Evolutionary conservation across 1,284 basidiomycete species (phyloP).

Genomic region (Ustilago bromivora): DNA sequence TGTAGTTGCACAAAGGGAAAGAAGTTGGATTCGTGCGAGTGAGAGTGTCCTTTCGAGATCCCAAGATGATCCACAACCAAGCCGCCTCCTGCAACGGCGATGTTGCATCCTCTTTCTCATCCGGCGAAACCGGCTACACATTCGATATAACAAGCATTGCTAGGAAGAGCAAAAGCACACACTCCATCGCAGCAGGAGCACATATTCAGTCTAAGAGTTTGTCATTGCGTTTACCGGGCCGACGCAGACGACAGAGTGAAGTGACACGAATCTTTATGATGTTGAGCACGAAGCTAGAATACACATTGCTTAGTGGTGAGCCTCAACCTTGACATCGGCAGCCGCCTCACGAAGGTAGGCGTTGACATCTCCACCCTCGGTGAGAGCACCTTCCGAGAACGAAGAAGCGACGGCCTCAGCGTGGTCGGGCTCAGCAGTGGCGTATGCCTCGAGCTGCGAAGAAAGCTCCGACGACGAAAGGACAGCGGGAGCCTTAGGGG

Average conservation of each 20-base stretch:
- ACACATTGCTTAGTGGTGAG: constrained; percentile 61
- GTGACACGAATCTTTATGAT: constrained; percentile 16
- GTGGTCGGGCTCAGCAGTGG: constrained; percentile 64
- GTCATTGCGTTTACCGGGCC: constrained; percentile 17
- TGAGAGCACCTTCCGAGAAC: constrained; percentile 42
- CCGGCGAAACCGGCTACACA: constrained; percentile 1
- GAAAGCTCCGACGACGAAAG: constrained; percentile 70
- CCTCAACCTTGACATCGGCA: constrained; percentile 65
- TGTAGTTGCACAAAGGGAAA: constrained; percentile 7
- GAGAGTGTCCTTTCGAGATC: background rate
- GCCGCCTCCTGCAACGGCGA: background rate
- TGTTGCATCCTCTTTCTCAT: background rate
- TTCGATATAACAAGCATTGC: background rate
- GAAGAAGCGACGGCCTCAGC: constrained; percentile 51
- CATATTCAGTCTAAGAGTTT: constrained; percentile 18
- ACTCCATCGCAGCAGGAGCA: background rate
- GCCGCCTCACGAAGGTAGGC: constrained; percentile 68
- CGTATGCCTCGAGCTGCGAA: constrained; percentile 71
- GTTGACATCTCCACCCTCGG: constrained; percentile 68
- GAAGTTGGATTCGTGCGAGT: background rate
- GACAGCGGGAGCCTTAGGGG: constrained; percentile 70
- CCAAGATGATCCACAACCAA: background rate
- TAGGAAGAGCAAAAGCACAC: background rate
- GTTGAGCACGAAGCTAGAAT: background rate
- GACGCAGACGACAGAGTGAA: constrained; percentile 6